A percentile compares a stretch with the other conserved stretches of the same genome.
Conservation (phyloP, 2,329 filamentous ascomycete genomes). For the Phyllosticta citriasiana region DNA sequence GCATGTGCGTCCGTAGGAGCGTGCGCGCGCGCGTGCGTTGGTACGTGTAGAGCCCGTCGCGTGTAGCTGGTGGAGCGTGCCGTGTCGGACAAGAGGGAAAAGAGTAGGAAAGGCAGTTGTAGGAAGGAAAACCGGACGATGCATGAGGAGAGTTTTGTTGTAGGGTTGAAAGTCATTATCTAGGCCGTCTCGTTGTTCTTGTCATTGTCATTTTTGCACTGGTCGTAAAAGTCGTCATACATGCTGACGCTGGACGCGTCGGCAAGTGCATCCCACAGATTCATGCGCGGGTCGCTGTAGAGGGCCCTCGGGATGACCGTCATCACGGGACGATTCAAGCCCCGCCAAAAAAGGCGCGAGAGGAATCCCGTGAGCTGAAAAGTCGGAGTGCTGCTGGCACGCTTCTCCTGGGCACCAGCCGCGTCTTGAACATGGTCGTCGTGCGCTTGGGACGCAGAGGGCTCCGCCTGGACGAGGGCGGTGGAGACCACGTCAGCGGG, state of each 20-base stretch:
- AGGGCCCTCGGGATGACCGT: neutral
- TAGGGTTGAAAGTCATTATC: neutral
- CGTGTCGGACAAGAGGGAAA: neutral
- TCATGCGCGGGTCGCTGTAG: slow-evolving; percentile 3
- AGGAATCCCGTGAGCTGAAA: neutral
- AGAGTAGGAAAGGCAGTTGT: neutral
- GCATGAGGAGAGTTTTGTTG: neutral
- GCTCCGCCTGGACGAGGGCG: neutral
- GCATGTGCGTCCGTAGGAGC: too few species aligned
- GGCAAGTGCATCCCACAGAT: slow-evolving; percentile 5
- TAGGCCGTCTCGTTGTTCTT: neutral
- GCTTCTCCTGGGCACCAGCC: neutral
- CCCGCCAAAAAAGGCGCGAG: neutral
- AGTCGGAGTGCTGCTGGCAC: neutral
- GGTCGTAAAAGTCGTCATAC: slow-evolving; percentile 10
- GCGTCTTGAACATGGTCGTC: neutral
- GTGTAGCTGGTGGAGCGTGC: too few species aligned
- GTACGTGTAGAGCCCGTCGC: too few species aligned
- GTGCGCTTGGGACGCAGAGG: neutral
- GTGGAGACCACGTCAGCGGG: neutral
- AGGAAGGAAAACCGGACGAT: neutral
- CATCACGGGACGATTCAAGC: neutral
- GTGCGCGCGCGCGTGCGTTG: neutral
- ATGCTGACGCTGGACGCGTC: slow-evolving; percentile 2
- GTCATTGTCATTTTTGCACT: neutral